phyloP scores from a whole-genome alignment of 148 eudicot species.

The Cornus florida region DNA sequence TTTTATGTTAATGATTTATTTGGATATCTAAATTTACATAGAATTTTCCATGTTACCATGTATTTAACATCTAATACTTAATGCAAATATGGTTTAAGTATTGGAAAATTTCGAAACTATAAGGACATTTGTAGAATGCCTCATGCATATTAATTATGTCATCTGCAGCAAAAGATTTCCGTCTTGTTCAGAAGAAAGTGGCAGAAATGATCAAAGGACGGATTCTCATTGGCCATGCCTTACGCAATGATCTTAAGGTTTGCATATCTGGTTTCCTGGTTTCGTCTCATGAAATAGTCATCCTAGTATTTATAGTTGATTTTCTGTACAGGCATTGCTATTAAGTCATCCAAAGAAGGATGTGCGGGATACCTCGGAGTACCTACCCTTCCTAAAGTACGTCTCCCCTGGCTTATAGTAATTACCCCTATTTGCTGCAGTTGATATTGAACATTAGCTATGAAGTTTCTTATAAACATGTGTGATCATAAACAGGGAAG shows the following conservation, averaged over 20 bases:
- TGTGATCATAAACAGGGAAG: conserved; percentile 48
- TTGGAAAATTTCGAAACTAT: too few species aligned
- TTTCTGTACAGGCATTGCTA: conserved; percentile 62
- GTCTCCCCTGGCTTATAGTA: background rate
- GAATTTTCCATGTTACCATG: too few species aligned
- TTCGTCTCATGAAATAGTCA: background rate
- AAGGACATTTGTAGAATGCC: background rate
- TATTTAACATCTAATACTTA: too few species aligned
- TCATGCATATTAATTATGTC: conserved; percentile 11
- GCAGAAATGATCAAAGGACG: conserved; percentile 82
- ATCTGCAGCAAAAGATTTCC: conserved; percentile 83
- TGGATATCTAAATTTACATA: background rate
- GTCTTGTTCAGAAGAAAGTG: conserved; percentile 68
- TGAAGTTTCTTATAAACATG: background rate
- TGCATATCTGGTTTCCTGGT: background rate
- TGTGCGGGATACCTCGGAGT: conserved; percentile 87
- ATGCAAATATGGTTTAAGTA: too few species aligned
- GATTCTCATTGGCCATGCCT: conserved; percentile 95
- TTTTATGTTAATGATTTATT: background rate
- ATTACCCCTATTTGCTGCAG: background rate
- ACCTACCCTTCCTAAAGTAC: conserved; percentile 81
- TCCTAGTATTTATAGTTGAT: background rate
- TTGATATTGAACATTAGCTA: background rate
- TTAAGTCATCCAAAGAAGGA: conserved; percentile 85
- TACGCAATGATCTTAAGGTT: conserved; percentile 92